phyloP scores from a whole-genome alignment of 2,329 filamentous ascomycete genomes.

The Aspergillus puulaauensis region DNA sequence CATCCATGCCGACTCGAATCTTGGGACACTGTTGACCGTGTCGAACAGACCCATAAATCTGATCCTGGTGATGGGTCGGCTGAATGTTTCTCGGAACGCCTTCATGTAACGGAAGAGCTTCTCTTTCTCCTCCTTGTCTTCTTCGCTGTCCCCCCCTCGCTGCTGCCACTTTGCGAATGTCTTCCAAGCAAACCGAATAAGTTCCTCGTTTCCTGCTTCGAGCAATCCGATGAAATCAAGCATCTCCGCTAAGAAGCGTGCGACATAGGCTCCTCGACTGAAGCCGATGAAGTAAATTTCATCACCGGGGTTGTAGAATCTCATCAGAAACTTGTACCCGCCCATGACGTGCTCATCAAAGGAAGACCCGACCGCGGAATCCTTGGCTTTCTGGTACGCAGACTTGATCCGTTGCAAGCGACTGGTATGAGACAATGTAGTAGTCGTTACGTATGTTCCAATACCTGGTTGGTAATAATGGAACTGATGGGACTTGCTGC shows the following conservation, averaged over 20 bases:
- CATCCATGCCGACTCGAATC: constrained; percentile 72
- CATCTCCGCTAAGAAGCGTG: constrained; percentile 78
- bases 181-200: constrained; percentile 80
- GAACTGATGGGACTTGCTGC: constrained; percentile 39
- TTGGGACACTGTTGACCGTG: constrained; percentile 76
- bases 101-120: constrained; percentile 72
- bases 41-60: constrained; percentile 77
- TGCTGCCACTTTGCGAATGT: constrained; percentile 45
- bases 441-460: constrained; percentile 44
- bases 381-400: constrained; percentile 45
- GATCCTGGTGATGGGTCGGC: constrained; percentile 69
- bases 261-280: constrained; percentile 70
- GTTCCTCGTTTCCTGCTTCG: constrained; percentile 79
- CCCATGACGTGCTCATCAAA: constrained; percentile 83
- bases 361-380: constrained; percentile 75
- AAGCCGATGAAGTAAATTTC: constrained; percentile 73
- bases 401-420: constrained; percentile 55
- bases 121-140: constrained; percentile 27
- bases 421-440: constrained; percentile 30
- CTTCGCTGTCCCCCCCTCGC: constrained; percentile 23
- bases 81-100: constrained; percentile 77
- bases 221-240: constrained; percentile 78
- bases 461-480: constrained; percentile 48
- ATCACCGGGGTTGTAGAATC: constrained; percentile 62
- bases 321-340: constrained; percentile 77